Conservation (phyloP, 441 rosid genomes). For the Arabidopsis lyrata region DNA sequence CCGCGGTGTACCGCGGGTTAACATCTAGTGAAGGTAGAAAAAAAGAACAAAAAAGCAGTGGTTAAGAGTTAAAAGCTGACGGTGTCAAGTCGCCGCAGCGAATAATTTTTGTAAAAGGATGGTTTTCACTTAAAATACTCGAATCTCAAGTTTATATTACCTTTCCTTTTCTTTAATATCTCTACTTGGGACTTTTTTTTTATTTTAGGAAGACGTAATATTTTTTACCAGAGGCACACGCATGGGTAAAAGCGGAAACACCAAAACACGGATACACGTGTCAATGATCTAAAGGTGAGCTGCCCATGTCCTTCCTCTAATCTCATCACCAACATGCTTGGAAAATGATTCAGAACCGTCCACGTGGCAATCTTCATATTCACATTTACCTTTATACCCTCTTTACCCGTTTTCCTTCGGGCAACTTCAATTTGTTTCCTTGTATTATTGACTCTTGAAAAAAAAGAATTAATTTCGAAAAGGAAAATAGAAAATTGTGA, state of each 20-base stretch:
- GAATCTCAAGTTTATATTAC: conserved; percentile 21
- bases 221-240: conserved; percentile 28
- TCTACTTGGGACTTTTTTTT: neutral
- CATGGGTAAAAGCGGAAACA: conserved; percentile 30
- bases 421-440: conserved; percentile 43
- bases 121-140: conserved; percentile 31
- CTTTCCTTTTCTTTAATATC: conserved; percentile 8
- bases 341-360: conserved; percentile 12
- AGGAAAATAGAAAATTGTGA: neutral
- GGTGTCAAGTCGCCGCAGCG: conserved; percentile 39
- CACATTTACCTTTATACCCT: conserved; percentile 39
- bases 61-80: conserved; percentile 37
- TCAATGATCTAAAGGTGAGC: conserved; percentile 8
- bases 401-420: conserved; percentile 51
- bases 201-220: conserved; percentile 27
- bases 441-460: neutral
- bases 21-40: conserved; percentile 24
- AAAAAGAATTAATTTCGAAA: conserved; percentile 1
- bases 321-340: conserved; percentile 15
- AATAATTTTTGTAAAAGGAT: conserved; percentile 29
- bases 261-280: conserved; percentile 20
- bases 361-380: conserved; percentile 26
- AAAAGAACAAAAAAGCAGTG: neutral
- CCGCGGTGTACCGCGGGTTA: too few relatives aligned
- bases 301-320: neutral